A percentile compares a stretch with the other conserved stretches of the same genome.
Conservation (phyloP, 2,329 filamentous ascomycete genomes). For the Dactylella cylindrospora region DNA sequence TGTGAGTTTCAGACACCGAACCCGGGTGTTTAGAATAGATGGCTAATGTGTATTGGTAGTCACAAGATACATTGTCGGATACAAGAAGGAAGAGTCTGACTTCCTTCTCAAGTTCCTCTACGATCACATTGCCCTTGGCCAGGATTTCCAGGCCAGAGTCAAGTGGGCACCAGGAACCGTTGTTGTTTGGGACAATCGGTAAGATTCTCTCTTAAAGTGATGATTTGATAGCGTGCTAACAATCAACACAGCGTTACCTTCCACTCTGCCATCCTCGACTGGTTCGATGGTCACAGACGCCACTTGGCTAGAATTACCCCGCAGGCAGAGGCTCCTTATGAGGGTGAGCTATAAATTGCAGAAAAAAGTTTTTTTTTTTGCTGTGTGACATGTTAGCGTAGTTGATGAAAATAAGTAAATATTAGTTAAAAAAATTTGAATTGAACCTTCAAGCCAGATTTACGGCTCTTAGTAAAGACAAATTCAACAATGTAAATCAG, state of each 20-base stretch:
- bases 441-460: no score
- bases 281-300: constrained; percentile 74
- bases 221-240: no score
- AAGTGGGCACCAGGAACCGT: constrained; percentile 80
- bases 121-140: constrained; percentile 70
- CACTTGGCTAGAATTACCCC: constrained; percentile 81
- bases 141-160: constrained; percentile 72
- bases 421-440: no score
- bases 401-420: no score
- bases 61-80: constrained; percentile 75
- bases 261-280: constrained; percentile 78
- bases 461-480: no score
- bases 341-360: no score
- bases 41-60: constrained; percentile 57
- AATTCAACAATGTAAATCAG: no score
- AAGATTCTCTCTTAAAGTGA: no score
- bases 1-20: no score
- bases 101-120: constrained; percentile 74
- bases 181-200: constrained; percentile 70
- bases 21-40: not conserved
- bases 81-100: constrained; percentile 85
- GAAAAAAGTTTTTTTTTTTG: no score
- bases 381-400: no score
- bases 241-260: constrained; percentile 68
- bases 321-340: constrained; percentile 64